Evolutionary conservation across 2,329 filamentous ascomycete genomes (phyloP).

Genomic region (Calonectria honghensis): DNA sequence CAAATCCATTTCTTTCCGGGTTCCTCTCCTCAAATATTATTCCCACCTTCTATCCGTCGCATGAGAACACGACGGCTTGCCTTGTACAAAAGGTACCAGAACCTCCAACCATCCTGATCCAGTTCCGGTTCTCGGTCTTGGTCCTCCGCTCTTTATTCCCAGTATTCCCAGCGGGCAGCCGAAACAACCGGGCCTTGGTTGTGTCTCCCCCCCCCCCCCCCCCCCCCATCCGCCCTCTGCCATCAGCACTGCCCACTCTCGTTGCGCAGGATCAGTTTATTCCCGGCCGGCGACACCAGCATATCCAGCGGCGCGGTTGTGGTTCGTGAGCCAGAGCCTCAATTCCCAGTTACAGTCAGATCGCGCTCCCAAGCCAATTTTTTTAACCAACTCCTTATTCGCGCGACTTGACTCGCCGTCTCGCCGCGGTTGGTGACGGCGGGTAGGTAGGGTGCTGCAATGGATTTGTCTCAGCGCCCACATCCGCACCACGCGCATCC

Average conservation of each 20-base stretch:
- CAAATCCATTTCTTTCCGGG: slow-evolving; percentile 56
- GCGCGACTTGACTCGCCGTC: slow-evolving; percentile 35
- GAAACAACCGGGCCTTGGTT: slow-evolving; percentile 27
- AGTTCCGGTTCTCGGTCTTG: slow-evolving; percentile 42
- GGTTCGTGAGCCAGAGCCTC: slow-evolving; percentile 40
- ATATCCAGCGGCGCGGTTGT: slow-evolving; percentile 31
- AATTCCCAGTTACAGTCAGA: slow-evolving; percentile 29
- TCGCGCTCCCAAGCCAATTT: not conserved
- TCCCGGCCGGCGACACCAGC: slow-evolving; percentile 44
- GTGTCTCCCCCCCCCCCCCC: slow-evolving; percentile 20
- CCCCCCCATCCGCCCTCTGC: slow-evolving; percentile 22
- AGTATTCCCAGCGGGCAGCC: slow-evolving; percentile 54
- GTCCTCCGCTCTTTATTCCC: slow-evolving; percentile 56
- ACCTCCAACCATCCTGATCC: slow-evolving; percentile 34
- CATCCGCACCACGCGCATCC: slow-evolving; percentile 48
- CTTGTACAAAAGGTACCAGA: slow-evolving; percentile 28
- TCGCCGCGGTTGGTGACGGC: slow-evolving; percentile 32
- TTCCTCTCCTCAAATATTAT: slow-evolving; percentile 48
- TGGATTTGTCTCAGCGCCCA: slow-evolving; percentile 55
- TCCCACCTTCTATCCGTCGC: slow-evolving; percentile 43
- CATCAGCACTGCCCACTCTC: slow-evolving; percentile 16
- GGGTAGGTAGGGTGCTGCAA: slow-evolving; percentile 41
- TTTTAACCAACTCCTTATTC: slow-evolving; percentile 20
- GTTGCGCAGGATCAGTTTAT: slow-evolving; percentile 40
- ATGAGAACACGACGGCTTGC: slow-evolving; percentile 24